Evolutionary conservation across 129 eudicot genomes (phyloP).

Genomic region (Flaveria linearis): DNA sequence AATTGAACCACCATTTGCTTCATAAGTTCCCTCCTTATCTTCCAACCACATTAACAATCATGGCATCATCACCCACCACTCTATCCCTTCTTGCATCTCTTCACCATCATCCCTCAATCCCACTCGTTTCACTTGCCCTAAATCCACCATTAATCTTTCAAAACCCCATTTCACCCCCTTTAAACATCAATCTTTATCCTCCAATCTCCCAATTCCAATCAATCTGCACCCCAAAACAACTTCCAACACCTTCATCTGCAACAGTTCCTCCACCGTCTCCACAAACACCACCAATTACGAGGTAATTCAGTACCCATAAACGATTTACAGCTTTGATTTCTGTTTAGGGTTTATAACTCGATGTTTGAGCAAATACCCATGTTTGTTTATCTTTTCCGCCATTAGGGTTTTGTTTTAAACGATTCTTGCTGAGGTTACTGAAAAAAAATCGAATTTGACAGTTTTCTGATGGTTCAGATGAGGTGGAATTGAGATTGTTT

Average conservation of each 20-base stretch:
- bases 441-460: conserved; percentile 45
- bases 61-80: conserved; percentile 16
- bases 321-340: background rate
- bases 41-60: conserved; percentile 21
- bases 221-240: conserved; percentile 26
- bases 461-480: conserved; percentile 82
- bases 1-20: background rate
- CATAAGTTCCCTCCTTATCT: conserved; percentile 31
- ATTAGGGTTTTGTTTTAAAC: background rate
- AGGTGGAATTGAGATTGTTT: conserved; percentile 78
- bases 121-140: conserved; percentile 22
- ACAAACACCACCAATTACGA: conserved; percentile 65
- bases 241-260: conserved; percentile 39
- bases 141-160: conserved; percentile 23
- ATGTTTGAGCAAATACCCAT: background rate
- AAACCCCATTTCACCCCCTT: conserved; percentile 22
- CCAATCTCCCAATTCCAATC: conserved; percentile 27
- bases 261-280: conserved; percentile 49
- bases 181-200: conserved; percentile 27
- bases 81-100: conserved; percentile 33
- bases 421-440: background rate
- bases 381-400: background rate
- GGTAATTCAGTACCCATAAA: conserved; percentile 39
- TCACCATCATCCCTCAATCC: conserved; percentile 36
- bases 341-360: background rate